phyloP scores from a whole-genome alignment of 2,329 filamentous ascomycete genomes.

The Nigrospora oryzae region DNA sequence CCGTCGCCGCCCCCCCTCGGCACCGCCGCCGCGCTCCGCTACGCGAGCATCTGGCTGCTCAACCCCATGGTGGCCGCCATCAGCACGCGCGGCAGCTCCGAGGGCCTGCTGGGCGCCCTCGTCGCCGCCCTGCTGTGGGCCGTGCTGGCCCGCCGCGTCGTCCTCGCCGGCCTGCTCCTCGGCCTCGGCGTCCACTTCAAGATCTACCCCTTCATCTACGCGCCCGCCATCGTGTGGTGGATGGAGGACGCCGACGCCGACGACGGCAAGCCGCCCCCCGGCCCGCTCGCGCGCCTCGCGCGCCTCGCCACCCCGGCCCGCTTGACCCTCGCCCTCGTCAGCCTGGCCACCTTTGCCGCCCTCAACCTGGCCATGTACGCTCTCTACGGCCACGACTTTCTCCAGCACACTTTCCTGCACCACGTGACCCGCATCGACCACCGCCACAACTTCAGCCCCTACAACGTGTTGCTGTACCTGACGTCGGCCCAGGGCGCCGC shows the following conservation, averaged over 20 bases:
- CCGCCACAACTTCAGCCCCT: slow-evolving; percentile 96
- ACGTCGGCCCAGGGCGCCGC: slow-evolving; percentile 40
- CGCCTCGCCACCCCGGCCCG: slow-evolving; percentile 46
- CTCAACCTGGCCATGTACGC: slow-evolving; percentile 76
- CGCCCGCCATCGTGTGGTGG: slow-evolving; percentile 72
- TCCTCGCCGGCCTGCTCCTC: slow-evolving; percentile 64
- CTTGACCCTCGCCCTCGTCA: slow-evolving; percentile 50
- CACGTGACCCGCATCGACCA: slow-evolving; percentile 91
- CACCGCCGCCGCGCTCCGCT: slow-evolving; percentile 54
- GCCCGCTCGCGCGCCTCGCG: slow-evolving; percentile 11
- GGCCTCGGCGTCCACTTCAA: slow-evolving; percentile 92
- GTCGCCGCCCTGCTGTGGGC: slow-evolving; percentile 81
- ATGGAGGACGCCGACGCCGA: slow-evolving; percentile 53
- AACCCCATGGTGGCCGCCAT: slow-evolving; percentile 99
- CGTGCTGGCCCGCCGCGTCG: slow-evolving; percentile 52
- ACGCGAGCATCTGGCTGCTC: slow-evolving; percentile 82
- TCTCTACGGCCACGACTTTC: slow-evolving; percentile 71
- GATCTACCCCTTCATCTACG: slow-evolving; percentile 98
- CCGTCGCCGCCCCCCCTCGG: slow-evolving; percentile 27
- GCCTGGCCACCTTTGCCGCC: slow-evolving; percentile 62
- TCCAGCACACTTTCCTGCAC: slow-evolving; percentile 87
- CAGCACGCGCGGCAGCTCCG: slow-evolving; percentile 87
- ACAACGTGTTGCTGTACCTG: slow-evolving; percentile 86
- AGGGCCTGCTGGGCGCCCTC: slow-evolving; percentile 79
- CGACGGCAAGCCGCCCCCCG: slow-evolving; percentile 18